phyloP scores from a whole-genome alignment of 352 stramenopile genomes.

The Globisporangium heterothallicum region DNA sequence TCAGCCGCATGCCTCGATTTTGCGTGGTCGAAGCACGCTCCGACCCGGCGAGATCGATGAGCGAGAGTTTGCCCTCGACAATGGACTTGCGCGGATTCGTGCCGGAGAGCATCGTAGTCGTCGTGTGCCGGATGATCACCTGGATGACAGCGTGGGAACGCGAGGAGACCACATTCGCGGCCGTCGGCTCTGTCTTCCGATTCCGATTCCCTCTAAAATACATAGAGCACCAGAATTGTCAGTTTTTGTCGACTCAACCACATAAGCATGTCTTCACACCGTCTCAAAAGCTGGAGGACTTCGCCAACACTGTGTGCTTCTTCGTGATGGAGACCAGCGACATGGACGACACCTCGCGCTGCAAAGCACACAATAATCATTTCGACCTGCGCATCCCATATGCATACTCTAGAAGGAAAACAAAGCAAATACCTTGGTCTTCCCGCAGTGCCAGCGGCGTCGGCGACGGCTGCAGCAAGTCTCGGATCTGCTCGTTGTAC shows the following conservation, averaged over 20 bases:
- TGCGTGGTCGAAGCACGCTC: constrained; percentile 78
- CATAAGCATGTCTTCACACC: too few species aligned
- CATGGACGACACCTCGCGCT: constrained; percentile 45
- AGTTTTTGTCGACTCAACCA: too few species aligned
- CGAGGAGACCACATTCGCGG: constrained; percentile 76
- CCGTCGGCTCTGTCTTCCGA: constrained; percentile 62
- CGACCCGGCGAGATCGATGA: constrained; percentile 82
- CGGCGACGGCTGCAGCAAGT: constrained; percentile 68
- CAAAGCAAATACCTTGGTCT: constrained; percentile 42
- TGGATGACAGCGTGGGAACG: constrained; percentile 83
- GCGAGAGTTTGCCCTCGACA: constrained; percentile 68
- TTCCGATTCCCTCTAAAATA: constrained; percentile 38
- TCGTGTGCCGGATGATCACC: constrained; percentile 57
- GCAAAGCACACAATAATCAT: background rate
- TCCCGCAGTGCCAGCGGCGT: constrained; percentile 35
- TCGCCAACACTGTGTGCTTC: constrained; percentile 37
- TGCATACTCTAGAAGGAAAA: too few species aligned
- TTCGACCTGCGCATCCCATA: too few species aligned
- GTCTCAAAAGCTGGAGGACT: constrained; percentile 39
- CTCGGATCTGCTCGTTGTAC: constrained; percentile 90
- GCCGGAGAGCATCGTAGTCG: constrained; percentile 39
- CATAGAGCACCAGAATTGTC: background rate
- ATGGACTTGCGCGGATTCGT: constrained; percentile 45
- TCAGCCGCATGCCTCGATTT: constrained; percentile 56
- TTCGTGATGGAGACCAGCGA: constrained; percentile 48